Conservation (phyloP, 106 monocot species). For the Apostasia shenzhenica region DNA sequence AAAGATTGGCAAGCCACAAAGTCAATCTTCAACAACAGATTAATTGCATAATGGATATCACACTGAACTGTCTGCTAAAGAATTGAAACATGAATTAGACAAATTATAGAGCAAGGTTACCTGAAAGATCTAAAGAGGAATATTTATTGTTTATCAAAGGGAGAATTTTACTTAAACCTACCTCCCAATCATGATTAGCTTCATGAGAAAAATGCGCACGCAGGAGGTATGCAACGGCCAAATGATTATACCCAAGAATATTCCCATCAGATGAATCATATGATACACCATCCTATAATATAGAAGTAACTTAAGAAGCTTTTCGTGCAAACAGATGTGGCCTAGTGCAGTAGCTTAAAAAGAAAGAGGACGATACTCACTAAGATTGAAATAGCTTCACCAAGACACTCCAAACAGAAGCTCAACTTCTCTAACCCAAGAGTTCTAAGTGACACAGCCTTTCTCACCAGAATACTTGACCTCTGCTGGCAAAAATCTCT, state of each 20-base stretch:
- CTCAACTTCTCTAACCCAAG: constrained; percentile 43
- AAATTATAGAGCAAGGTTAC: neutral
- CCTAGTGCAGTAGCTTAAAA: neutral
- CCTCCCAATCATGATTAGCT: constrained; percentile 38
- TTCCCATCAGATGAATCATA: constrained; percentile 18
- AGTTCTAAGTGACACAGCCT: constrained; percentile 50
- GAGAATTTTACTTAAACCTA: constrained; percentile 10
- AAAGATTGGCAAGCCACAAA: constrained; percentile 11
- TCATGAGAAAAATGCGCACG: constrained; percentile 74
- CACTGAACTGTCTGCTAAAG: constrained; percentile 36
- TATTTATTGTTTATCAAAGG: no score
- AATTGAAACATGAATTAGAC: neutral
- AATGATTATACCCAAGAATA: constrained; percentile 28
- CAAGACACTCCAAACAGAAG: constrained; percentile 47
- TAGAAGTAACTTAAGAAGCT: neutral
- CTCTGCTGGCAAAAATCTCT: constrained; percentile 41
- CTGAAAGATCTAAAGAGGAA: neutral
- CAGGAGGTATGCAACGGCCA: constrained; percentile 56
- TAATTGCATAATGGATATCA: constrained; percentile 28
- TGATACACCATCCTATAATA: constrained; percentile 25
- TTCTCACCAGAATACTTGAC: constrained; percentile 52
- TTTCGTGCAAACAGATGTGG: neutral
- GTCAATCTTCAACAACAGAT: constrained; percentile 25
- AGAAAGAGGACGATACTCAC: constrained; percentile 29
- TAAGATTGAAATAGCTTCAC: constrained; percentile 64